These are phyloP conservation scores for Globisporangium megalacanthum DNA, from an alignment of 352 stramenopile species.

Conservation along the genomic window DNA sequence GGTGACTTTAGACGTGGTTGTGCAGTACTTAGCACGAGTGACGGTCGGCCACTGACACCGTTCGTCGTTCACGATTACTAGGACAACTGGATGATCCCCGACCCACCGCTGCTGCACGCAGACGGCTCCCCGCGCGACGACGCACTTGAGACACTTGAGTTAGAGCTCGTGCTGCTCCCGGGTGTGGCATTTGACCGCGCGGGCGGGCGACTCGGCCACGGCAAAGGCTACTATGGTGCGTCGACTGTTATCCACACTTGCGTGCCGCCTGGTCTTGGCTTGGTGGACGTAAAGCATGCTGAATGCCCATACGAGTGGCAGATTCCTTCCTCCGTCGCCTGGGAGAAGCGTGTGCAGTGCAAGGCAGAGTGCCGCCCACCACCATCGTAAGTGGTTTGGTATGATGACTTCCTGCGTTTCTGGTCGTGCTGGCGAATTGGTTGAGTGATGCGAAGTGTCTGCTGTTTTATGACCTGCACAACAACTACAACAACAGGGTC, in stretches of 20 bases:
- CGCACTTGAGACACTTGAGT: slow-evolving; percentile 34
- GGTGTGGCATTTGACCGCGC: slow-evolving; percentile 75
- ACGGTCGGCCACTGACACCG: no score
- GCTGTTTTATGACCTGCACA: background rate
- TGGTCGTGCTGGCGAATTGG: no score
- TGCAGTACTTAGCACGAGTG: no score
- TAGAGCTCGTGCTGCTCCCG: slow-evolving; percentile 80
- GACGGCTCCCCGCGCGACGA: slow-evolving; percentile 29
- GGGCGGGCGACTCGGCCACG: slow-evolving; percentile 80
- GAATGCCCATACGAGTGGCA: slow-evolving; percentile 9
- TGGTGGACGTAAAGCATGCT: no score
- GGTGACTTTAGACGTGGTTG: slow-evolving; percentile 18
- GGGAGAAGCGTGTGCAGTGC: slow-evolving; percentile 33
- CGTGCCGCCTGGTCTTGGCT: background rate
- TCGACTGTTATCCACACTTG: background rate
- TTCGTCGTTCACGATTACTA: slow-evolving; percentile 13
- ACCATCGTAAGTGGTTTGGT: slow-evolving; percentile 37
- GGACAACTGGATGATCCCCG: slow-evolving; percentile 87
- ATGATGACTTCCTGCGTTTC: no score
- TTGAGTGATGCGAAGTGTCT: background rate
- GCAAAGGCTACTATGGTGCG: slow-evolving; percentile 86
- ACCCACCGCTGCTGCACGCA: slow-evolving; percentile 39
- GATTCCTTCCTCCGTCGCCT: slow-evolving; percentile 73
- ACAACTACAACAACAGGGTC: slow-evolving; percentile 29
- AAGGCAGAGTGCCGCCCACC: slow-evolving; percentile 30